Percentiles rank a stretch among this genome's conserved stretches.
Evolutionary conservation across 2,329 filamentous ascomycete species (phyloP).

Genomic region (Mariannaea elegans): DNA sequence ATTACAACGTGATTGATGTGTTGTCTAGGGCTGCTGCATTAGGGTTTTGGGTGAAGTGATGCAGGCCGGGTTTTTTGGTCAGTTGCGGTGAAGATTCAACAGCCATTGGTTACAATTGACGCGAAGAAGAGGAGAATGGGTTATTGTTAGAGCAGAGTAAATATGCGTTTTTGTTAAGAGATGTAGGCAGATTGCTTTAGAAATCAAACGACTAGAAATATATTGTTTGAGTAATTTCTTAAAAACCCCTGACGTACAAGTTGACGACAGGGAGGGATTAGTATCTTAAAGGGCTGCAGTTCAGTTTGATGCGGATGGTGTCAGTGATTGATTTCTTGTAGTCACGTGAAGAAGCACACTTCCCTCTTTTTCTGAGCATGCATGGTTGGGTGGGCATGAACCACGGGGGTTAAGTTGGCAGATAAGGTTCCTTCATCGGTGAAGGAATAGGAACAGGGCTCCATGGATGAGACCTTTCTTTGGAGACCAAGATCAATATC

Average conservation of each 20-base stretch:
- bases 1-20: conserved; percentile 9
- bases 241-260: no score
- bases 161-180: no score
- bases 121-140: neutral
- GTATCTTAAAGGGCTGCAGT: neutral
- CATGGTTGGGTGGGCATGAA: no score
- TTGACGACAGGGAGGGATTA: no score
- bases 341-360: neutral
- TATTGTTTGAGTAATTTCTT: no score
- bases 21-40: neutral
- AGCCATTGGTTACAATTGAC: neutral
- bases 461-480: neutral
- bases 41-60: neutral
- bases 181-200: no score
- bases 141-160: no score
- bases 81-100: conserved; percentile 1
- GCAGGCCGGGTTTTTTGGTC: neutral
- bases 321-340: neutral
- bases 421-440: no score
- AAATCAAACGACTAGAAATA: no score
- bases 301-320: neutral
- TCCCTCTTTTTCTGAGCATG: neutral
- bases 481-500: neutral
- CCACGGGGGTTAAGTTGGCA: no score
- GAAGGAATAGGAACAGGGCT: neutral